Conservation (phyloP, 306 rosid species). For the Leucaena leucocephala region DNA sequence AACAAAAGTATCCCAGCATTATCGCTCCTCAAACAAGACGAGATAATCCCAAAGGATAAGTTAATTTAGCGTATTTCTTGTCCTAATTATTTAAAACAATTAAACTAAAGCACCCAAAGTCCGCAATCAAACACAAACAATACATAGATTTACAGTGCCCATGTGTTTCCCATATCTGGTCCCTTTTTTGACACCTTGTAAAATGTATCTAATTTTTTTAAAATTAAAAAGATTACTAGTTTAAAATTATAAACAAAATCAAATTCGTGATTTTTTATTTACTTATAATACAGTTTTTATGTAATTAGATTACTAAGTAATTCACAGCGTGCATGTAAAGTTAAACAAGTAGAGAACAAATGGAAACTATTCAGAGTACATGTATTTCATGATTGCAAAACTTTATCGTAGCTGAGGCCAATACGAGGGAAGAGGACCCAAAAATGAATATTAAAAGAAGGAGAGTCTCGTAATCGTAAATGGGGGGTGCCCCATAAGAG, state of each 20-base stretch:
- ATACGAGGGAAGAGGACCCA: not conserved
- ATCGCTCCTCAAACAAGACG: not conserved
- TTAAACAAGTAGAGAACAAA: not conserved
- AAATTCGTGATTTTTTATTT: too few relatives aligned
- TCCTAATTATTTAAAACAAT: not conserved
- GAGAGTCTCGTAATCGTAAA: not conserved
- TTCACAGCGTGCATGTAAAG: not conserved
- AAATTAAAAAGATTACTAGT: too few relatives aligned
- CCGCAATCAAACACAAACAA: not conserved
- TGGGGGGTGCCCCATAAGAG: constrained; percentile 1
- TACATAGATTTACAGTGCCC: too few relatives aligned
- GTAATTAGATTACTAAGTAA: too few relatives aligned
- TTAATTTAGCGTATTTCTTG: not conserved
- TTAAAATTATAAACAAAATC: too few relatives aligned
- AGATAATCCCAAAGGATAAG: too few relatives aligned
- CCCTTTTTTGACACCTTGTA: too few relatives aligned
- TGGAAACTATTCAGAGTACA: not conserved
- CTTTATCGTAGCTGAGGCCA: not conserved
- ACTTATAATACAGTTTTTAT: too few relatives aligned
- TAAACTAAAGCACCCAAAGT: not conserved
- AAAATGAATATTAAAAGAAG: not conserved
- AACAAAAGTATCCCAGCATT: not conserved
- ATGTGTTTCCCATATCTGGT: too few relatives aligned
- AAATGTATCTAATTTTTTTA: too few relatives aligned
- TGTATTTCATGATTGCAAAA: not conserved